Evolutionary conservation across 352 stramenopile species (phyloP).

Genomic region (Phytophthora multivora): DNA sequence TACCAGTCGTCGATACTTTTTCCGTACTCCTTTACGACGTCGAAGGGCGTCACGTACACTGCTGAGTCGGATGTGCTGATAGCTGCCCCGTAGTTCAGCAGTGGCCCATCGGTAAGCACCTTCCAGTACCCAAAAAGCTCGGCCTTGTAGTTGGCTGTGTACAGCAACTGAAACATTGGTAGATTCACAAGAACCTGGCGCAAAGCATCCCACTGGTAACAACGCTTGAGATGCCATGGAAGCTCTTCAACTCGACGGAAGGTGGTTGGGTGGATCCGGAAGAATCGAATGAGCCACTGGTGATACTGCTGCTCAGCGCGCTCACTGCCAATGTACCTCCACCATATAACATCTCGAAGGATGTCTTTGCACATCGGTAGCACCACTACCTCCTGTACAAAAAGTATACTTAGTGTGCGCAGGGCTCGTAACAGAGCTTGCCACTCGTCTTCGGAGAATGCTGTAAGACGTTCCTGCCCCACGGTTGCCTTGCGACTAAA

Average conservation of each 20-base stretch:
- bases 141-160: slow-evolving; percentile 86
- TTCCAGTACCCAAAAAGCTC: slow-evolving; percentile 94
- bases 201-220: slow-evolving; percentile 86
- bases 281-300: slow-evolving; percentile 86
- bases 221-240: slow-evolving; percentile 93
- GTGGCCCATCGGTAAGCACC: slow-evolving; percentile 78
- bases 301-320: slow-evolving; percentile 74
- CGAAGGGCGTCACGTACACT: slow-evolving; percentile 77
- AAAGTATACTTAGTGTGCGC: slow-evolving; percentile 72
- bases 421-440: slow-evolving; percentile 75
- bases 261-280: slow-evolving; percentile 78
- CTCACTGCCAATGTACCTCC: slow-evolving; percentile 82
- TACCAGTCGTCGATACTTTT: slow-evolving; percentile 90
- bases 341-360: slow-evolving; percentile 89
- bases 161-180: slow-evolving; percentile 92
- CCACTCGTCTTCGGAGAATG: slow-evolving; percentile 77
- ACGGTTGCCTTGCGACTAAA: slow-evolving; percentile 36
- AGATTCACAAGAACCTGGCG: slow-evolving; percentile 90
- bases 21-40: slow-evolving; percentile 93
- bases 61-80: slow-evolving; percentile 39
- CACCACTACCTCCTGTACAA: slow-evolving; percentile 85
- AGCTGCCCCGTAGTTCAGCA: slow-evolving; percentile 50
- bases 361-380: slow-evolving; percentile 89
- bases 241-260: slow-evolving; percentile 89
- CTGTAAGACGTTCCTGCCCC: slow-evolving; percentile 31